Evolutionary conservation across 163 green algal genomes (phyloP), one percentile per base, ranked within the genome.

Genomic region (Chlamydomonas reinhardtii): DNA sequence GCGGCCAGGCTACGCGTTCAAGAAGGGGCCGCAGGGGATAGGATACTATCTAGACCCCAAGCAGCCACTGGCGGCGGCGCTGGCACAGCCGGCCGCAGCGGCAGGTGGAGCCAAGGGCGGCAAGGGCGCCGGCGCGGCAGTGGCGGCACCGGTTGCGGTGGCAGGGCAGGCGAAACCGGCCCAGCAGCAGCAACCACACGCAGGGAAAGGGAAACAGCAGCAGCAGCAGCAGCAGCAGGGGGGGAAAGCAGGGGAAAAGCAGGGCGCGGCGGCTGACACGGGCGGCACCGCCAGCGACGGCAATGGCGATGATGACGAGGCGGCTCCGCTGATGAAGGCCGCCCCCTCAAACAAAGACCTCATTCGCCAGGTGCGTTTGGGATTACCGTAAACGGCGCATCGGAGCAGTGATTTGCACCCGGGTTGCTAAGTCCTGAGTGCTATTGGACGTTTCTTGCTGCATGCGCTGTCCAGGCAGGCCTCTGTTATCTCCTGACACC

Each of bases 1-100:
- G 4, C 83, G 83, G 73, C 31, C 66, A 1, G 93, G 94, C 11
- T 96, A 94, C 34, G 89, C 85, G 9, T 97, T 95, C 85, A 93
- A 95, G 54, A 94, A 91, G 69, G 94, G 93, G 11, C 65, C 82
- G 0, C 73, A 94, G 68, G 95, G 95, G 0, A 15, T 97, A 34
- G 95, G 95, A 8, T 97, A 97, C 78, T 97, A 97, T 75, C 16
- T 56, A 0, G 95, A 97, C 31, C 16, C 48, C 35, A 76, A 71
- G 31, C 16, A 27, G 71, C 75, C 37, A 72, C 75, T 68, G 48
- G 35, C 59, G 66, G 29, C 43, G 64, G 74, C n/a, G 35, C 27
- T 31, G 35, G 76, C 37, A 2, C 78, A 35, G 59, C 27, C 71
- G 37, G 86, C 69, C 9, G 56, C 74, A 73, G 82, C 73, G 70